Evolutionary conservation across 805 yeast genomes (phyloP).

Genomic region (Metschnikowia arizonensis): DNA sequence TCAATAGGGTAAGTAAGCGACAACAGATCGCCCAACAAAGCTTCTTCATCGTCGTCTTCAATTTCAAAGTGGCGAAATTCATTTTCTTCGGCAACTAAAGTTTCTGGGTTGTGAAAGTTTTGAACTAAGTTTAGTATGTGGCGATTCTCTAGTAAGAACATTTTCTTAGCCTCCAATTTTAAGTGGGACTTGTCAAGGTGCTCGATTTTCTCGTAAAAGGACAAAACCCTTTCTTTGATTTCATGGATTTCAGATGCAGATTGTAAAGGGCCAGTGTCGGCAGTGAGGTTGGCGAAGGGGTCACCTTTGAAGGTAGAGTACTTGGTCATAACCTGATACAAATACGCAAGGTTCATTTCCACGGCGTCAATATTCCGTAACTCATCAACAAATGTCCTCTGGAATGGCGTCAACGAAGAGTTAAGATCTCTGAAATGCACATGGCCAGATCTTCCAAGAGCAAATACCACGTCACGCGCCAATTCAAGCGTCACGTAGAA

Average conservation of each 20-base stretch:
- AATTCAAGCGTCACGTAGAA: constrained; percentile 45
- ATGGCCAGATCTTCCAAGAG: constrained; percentile 35
- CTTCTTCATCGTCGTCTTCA: constrained; percentile 27
- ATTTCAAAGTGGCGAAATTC: constrained; percentile 21
- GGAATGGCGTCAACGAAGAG: constrained; percentile 41
- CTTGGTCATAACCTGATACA: constrained; percentile 29
- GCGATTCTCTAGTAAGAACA: constrained; percentile 32
- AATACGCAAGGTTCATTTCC: constrained; percentile 27
- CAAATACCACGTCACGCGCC: constrained; percentile 40
- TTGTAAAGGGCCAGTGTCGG: constrained; percentile 47
- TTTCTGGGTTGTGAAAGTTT: constrained; percentile 28
- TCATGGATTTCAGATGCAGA: constrained; percentile 34
- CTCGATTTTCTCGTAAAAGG: constrained; percentile 28
- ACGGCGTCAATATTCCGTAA: constrained; percentile 35
- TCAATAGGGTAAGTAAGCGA: constrained; percentile 21
- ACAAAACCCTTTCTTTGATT: constrained; percentile 23
- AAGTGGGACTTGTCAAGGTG: constrained; percentile 36
- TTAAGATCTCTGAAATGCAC: constrained; percentile 50
- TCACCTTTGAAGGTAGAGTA: constrained; percentile 27
- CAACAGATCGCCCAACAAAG: constrained; percentile 24
- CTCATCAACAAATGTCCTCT: constrained; percentile 42
- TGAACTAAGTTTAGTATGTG: constrained; percentile 30
- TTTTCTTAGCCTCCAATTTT: constrained; percentile 23
- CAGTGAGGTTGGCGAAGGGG: constrained; percentile 28
- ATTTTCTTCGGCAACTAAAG: constrained; percentile 13